Base-by-base conservation (phyloP, 140 eudicot genomes). In the Ambrosia hybrid region DNA sequence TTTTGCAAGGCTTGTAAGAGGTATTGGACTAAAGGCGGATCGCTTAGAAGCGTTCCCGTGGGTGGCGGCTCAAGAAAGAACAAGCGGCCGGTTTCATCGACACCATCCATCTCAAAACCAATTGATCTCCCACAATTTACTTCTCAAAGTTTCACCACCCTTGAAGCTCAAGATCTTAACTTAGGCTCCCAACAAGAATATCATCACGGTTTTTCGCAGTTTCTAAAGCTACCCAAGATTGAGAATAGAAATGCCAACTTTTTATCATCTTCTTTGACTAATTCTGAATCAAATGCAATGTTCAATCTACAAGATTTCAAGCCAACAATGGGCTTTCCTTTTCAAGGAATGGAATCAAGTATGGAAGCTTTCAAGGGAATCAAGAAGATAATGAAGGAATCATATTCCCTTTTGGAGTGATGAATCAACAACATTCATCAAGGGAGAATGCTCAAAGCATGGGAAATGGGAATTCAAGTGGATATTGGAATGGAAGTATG, bases 1-100 rank as follows among this genome's bases (percentile, higher is more conserved):
- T 87, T 83, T 63, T 89, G 96, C 82, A 89, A 87, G 73, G 80
- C 89, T 1, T 89, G 96, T 65, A 82, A 85, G 68, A 82, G 96
- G 86, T 89, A 89, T 33, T 89, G 96, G 96, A 89, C 96, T 14
- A 82, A 84, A 81, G 96, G 96, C 49, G 96, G 96, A 12, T 84
- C 96, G 48, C 86, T 89, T 33, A 84, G 96, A 73, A 89, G 89
- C 68, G 89, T 89, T 61, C 96, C 96, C 2, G 88, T 89, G 51
- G 96, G 96, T 7, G 96, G 96, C 4, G 96, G 92, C 9, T 89
- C 96, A 36, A 69, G 96, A 70, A 89, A 89, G 86, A 86, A 86
- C 88, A 86, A 82, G 71, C 76, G 85, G 81, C 57, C 86, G 34
- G 16, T 63, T 15, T 64, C 82, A 4, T 57, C 89, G 3, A 52